phyloP scores from a whole-genome alignment of 1,284 basidiomycete genomes.

The Papiliotrema terrestris region DNA sequence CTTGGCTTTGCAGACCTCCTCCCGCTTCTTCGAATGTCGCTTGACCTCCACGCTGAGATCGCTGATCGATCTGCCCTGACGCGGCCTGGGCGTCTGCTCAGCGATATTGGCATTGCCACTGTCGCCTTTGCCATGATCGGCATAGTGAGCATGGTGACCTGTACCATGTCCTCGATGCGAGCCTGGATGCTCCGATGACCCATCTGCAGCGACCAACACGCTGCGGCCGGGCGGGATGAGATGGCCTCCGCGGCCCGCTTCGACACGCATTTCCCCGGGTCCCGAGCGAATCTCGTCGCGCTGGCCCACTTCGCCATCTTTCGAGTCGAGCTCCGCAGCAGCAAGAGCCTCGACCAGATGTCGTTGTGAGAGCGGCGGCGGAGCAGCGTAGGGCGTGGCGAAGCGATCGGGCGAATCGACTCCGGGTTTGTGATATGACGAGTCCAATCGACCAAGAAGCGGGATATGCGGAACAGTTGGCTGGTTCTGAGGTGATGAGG shows the following conservation, averaged over 20 bases:
- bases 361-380: conserved; percentile 55
- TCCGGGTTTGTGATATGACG: conserved; percentile 37
- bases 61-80: neutral
- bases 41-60: neutral
- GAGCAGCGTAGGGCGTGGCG: conserved; percentile 61
- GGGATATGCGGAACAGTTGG: conserved; percentile 3
- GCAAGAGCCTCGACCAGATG: conserved; percentile 38
- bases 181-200: no score
- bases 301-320: conserved; percentile 52
- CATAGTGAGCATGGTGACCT: neutral
- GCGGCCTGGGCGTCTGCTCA: neutral
- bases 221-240: conserved; percentile 56
- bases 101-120: conserved; percentile 31
- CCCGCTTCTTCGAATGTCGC: neutral
- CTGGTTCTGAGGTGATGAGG: conserved; percentile 8
- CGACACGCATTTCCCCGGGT: conserved; percentile 48
- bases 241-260: conserved; percentile 43
- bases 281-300: conserved; percentile 57
- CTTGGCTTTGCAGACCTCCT: conserved; percentile 27
- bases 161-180: no score
- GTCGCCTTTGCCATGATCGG: conserved; percentile 2
- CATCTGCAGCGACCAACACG: neutral
- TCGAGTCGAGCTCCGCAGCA: conserved; percentile 26
- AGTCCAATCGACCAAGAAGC: neutral
- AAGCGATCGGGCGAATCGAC: conserved; percentile 74